These are phyloP conservation scores for Peronospora farinosa DNA, from an alignment of 352 stramenopile species.

Conservation along the genomic window DNA sequence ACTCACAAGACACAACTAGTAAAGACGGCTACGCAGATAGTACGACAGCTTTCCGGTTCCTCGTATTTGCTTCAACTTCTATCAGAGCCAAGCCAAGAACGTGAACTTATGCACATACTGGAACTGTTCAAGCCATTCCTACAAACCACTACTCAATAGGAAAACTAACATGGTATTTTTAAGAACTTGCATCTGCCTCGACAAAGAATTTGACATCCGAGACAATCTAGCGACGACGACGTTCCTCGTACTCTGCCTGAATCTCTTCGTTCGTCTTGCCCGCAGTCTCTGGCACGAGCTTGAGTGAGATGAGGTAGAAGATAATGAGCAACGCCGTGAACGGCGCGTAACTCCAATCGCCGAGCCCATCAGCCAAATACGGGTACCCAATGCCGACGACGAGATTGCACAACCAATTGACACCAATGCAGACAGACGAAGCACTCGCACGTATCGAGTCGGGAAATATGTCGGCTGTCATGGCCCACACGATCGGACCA, in stretches of 20 bases:
- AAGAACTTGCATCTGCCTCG: slow-evolving; percentile 8
- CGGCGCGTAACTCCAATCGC: slow-evolving; percentile 34
- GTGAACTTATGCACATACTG: slow-evolving; percentile 42
- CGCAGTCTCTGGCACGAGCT: slow-evolving; percentile 43
- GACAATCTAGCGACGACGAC: slow-evolving; percentile 1
- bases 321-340: slow-evolving; percentile 34
- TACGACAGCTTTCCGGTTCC: slow-evolving; percentile 48
- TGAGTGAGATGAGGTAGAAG: slow-evolving; percentile 39
- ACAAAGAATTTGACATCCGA: not conserved
- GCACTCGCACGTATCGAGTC: slow-evolving; percentile 29
- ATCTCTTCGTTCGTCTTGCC: slow-evolving; percentile 57
- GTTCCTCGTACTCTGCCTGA: slow-evolving; percentile 37
- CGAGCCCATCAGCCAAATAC: slow-evolving; percentile 29
- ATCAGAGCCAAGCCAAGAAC: slow-evolving; percentile 38
- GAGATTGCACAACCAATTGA: slow-evolving; percentile 43
- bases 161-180: slow-evolving; percentile 22
- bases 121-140: slow-evolving; percentile 35
- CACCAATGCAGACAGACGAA: slow-evolving; percentile 33
- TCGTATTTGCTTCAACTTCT: slow-evolving; percentile 60
- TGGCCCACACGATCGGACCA: slow-evolving; percentile 38
- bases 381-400: slow-evolving; percentile 40
- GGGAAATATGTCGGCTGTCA: slow-evolving; percentile 20
- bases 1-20: slow-evolving; percentile 32
- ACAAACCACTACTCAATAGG: slow-evolving; percentile 11
- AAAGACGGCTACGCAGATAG: slow-evolving; percentile 33